Evolutionary conservation across 2,329 filamentous ascomycete species (phyloP), one percentile per base, ranked within the genome.

Genomic region (Drechslerella coelobrocha): DNA sequence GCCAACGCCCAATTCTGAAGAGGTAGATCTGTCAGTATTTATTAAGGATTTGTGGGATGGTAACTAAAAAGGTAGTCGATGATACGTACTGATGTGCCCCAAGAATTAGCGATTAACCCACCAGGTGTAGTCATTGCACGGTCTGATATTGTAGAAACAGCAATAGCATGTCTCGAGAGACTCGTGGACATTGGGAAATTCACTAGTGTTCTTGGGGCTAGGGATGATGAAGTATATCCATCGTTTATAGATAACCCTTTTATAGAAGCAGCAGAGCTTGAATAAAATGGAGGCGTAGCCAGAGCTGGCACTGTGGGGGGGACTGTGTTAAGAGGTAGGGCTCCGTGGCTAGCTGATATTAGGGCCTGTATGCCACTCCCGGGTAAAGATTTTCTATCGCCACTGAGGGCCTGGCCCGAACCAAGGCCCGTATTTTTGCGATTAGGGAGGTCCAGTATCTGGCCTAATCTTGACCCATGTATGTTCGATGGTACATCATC

Each of bases 281-380:
- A 12, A 14, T 27, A 17, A 9, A 51, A 23, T 27, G 73, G 65
- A 17, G 73, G 61, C 21, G 69, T 56, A 26, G 54, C 72, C 27
- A 68, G 55, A 21, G 73, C 66, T n/a, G 78, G 75, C 69, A 83
- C 82, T 12, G 75, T 75, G 29, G 79, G 77, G 43, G 78, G 75
- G 59, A 76, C 17, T 48, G 84, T 81, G 34, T 84, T 84, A 5
- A 88, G 86, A 9, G 90, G 90, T 31, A 96, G 81, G 19, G 92
- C 83, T 72, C 85, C 90, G 77, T 95, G 89, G 76, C 90, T 94
- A 31, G 91, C 89, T 61, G 91, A 91, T 73, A 96, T 92, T 55
- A 96, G 82, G 78, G 89, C 89, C 34, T 91, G 90, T 74, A 96
- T 92, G 26, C 92, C 92, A 61, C 83, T 82, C 19, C 85, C 83